Evolutionary conservation across 1,284 basidiomycete genomes (phyloP).

Genomic region (Sporisorium graminicola): DNA sequence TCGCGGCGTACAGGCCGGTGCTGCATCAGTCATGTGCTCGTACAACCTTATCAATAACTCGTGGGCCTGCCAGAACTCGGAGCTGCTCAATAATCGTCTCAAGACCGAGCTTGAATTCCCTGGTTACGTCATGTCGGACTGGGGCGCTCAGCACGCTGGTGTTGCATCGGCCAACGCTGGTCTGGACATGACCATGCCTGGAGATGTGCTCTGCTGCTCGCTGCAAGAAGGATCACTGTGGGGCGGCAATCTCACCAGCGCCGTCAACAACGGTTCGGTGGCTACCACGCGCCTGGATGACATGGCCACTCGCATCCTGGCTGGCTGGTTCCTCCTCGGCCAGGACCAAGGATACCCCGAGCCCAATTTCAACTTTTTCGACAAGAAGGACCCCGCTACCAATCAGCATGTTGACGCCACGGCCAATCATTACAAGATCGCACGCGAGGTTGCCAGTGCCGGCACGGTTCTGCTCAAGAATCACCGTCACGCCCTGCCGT

Average conservation of each 20-base stretch:
- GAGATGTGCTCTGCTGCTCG: constrained; percentile 51
- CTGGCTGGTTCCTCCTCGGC: constrained; percentile 70
- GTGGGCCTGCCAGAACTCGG: constrained; percentile 76
- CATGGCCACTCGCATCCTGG: constrained; percentile 68
- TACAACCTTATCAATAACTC: constrained; percentile 75
- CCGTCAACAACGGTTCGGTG: constrained; percentile 79
- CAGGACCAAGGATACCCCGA: constrained; percentile 64
- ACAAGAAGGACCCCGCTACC: constrained; percentile 46
- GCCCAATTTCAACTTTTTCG: constrained; percentile 61
- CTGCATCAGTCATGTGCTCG: constrained; percentile 70
- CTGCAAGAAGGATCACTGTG: constrained; percentile 37
- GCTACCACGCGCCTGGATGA: constrained; percentile 74
- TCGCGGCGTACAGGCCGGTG: constrained; percentile 71
- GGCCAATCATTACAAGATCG: constrained; percentile 77
- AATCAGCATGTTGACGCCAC: constrained; percentile 80
- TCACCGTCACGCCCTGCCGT: constrained; percentile 51
- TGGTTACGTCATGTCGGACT: constrained; percentile 74
- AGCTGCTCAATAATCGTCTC: constrained; percentile 78
- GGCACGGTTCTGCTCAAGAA: constrained; percentile 84
- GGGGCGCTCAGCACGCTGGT: constrained; percentile 60
- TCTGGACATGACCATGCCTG: constrained; percentile 75
- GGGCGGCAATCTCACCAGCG: constrained; percentile 74
- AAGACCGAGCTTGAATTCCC: constrained; percentile 83
- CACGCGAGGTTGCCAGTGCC: constrained; percentile 80
- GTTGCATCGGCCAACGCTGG: constrained; percentile 74